These are phyloP conservation scores for Kodamaea plutei DNA, from an alignment of 1,139 yeast species.

Conservation along the genomic window DNA sequence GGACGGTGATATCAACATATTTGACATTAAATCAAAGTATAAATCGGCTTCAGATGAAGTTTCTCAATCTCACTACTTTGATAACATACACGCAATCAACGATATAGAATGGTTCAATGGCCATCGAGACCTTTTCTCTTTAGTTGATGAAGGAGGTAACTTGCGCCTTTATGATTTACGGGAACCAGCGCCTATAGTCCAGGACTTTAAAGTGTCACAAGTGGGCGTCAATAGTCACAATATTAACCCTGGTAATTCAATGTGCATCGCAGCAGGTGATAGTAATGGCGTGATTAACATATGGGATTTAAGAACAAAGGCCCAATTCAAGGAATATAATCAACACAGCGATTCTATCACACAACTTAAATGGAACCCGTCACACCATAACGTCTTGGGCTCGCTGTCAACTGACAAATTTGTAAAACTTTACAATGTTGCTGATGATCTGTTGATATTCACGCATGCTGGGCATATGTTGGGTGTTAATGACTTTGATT, in stretches of 20 bases:
- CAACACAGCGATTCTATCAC: constrained; percentile 61
- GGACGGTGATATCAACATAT: constrained; percentile 33
- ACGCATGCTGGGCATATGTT: constrained; percentile 89
- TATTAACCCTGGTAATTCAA: constrained; percentile 53
- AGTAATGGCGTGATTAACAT: constrained; percentile 53
- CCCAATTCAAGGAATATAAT: constrained; percentile 26
- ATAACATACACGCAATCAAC: constrained; percentile 43
- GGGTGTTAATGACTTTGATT: constrained; percentile 79
- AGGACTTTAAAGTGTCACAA: constrained; percentile 28
- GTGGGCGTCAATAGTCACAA: constrained; percentile 63
- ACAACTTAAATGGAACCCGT: constrained; percentile 76
- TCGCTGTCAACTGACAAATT: constrained; percentile 69
- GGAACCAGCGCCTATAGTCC: constrained; percentile 17
- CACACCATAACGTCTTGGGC: constrained; percentile 55
- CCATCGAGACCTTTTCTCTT: constrained; percentile 54
- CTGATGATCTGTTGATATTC: constrained; percentile 49
- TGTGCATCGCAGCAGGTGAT: constrained; percentile 66
- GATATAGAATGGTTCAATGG: constrained; percentile 57
- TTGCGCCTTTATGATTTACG: constrained; percentile 51
- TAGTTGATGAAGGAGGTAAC: constrained; percentile 55
- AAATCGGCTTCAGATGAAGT: constrained; percentile 6
- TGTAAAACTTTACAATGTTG: constrained; percentile 68
- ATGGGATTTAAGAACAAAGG: constrained; percentile 65
- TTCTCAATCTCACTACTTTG: constrained; percentile 5
- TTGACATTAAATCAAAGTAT: constrained; percentile 28